These are phyloP conservation scores for Diaporthe vexans DNA, from an alignment of 2,329 filamentous ascomycete species.

Conservation along the genomic window DNA sequence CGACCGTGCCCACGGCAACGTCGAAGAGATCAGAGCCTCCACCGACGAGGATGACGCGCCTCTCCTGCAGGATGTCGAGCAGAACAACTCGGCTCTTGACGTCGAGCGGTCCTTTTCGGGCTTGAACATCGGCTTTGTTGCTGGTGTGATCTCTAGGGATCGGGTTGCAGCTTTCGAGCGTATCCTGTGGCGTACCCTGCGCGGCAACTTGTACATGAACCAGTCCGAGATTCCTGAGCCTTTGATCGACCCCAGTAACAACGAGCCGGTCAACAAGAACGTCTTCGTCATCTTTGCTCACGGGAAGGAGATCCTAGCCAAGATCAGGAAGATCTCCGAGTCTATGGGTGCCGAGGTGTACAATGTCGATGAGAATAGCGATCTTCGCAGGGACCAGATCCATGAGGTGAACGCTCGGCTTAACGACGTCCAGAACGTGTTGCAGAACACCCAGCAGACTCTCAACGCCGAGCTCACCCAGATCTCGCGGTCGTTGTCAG, in stretches of 20 bases:
- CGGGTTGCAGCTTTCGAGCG: slow-evolving; percentile 96
- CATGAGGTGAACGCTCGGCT: slow-evolving; percentile 97
- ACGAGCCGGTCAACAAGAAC: slow-evolving; percentile 95
- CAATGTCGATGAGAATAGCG: slow-evolving; percentile 97
- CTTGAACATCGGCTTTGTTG: slow-evolving; percentile 99
- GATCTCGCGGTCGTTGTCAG: slow-evolving; percentile 91
- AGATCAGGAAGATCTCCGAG: slow-evolving; percentile 99
- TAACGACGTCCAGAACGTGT: slow-evolving; percentile 90
- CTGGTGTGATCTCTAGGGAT: slow-evolving; percentile 94
- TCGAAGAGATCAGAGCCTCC: slow-evolving; percentile 94
- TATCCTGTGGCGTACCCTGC: slow-evolving; percentile 96
- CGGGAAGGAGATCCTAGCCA: slow-evolving; percentile 97
- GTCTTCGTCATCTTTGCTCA: slow-evolving; percentile 99
- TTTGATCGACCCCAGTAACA: slow-evolving; percentile 91
- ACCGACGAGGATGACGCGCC: slow-evolving; percentile 93
- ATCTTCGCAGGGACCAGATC: slow-evolving; percentile 94
- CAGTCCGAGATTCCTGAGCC: slow-evolving; percentile 97
- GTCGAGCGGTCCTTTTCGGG: slow-evolving; percentile 91
- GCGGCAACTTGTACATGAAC: slow-evolving; percentile 99
- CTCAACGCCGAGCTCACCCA: slow-evolving; percentile 93
- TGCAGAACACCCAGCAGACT: slow-evolving; percentile 95
- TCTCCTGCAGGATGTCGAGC: slow-evolving; percentile 91
- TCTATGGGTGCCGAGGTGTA: slow-evolving; percentile 96
- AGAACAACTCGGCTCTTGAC: slow-evolving; percentile 77
- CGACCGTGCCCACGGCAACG: slow-evolving; percentile 94